Percentiles rank a stretch among this genome's conserved stretches.
Conservation (phyloP, 345 rosid species). For the Heritiera littoralis region DNA sequence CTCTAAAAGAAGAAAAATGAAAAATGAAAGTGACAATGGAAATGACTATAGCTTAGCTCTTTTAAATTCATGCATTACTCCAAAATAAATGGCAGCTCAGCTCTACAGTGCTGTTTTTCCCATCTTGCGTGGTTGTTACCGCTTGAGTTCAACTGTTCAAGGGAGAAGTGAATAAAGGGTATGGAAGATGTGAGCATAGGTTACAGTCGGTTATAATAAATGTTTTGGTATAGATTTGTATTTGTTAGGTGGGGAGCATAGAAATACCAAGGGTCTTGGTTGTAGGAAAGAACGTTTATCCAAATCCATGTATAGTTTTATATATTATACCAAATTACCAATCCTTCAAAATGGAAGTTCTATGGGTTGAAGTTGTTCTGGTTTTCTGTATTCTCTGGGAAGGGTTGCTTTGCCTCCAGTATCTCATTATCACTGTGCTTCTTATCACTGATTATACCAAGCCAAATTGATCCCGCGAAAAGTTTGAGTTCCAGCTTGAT, state of each 20-base stretch:
- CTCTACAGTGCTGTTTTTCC: neutral
- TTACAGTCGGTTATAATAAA: neutral
- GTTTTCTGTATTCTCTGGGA: neutral
- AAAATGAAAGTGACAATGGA: neutral
- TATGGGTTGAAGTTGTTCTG: neutral
- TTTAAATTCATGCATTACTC: neutral
- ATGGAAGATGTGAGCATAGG: neutral
- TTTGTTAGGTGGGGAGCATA: neutral
- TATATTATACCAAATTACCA: neutral
- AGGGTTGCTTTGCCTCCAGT: neutral
- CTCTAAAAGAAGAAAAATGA: neutral
- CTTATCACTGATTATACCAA: neutral
- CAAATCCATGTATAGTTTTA: slow-evolving; percentile 11
- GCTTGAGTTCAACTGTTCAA: neutral
- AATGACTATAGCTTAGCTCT: neutral
- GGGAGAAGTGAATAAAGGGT: neutral
- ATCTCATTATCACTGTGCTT: neutral
- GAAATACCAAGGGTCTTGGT: neutral
- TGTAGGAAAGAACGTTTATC: neutral
- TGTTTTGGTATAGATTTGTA: slow-evolving; percentile 8
- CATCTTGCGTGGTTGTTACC: neutral
- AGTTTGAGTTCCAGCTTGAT: no score
- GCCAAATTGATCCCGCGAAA: no score
- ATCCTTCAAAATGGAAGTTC: neutral
- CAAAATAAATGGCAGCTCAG: neutral